Conservation (phyloP, 495 filamentous ascomycete genomes). For the Pseudotulostoma volvatum region DNA sequence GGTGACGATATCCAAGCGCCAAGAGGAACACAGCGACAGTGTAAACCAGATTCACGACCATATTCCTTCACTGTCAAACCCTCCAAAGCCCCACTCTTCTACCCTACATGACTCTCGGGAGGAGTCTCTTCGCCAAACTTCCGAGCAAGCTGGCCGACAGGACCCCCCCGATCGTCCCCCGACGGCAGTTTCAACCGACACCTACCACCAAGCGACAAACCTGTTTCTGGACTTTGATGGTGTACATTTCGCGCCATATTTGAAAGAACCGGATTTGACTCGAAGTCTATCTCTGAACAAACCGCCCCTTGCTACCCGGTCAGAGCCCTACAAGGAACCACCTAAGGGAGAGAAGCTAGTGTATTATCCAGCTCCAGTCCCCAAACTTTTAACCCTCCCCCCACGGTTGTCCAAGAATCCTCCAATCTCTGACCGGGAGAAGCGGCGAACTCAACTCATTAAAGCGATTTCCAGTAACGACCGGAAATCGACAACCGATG, state of each 20-base stretch:
- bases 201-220: constrained; percentile 46
- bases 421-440: constrained; percentile 40
- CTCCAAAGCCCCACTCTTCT: constrained; percentile 12
- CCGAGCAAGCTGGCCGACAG: neutral
- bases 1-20: constrained; percentile 33
- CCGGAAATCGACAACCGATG: constrained; percentile 7
- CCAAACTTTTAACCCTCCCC: constrained; percentile 81
- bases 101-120: constrained; percentile 10
- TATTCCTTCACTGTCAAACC: constrained; percentile 11
- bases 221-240: constrained; percentile 91
- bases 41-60: constrained; percentile 10
- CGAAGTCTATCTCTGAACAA: constrained; percentile 22
- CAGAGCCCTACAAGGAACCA: constrained; percentile 46
- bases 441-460: constrained; percentile 49
- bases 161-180: constrained; percentile 15
- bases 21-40: constrained; percentile 25
- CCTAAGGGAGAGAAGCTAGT: constrained; percentile 61
- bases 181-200: constrained; percentile 47
- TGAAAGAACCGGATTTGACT: constrained; percentile 16
- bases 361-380: constrained; percentile 89
- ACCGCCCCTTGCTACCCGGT: constrained; percentile 31
- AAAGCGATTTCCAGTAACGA: constrained; percentile 33
- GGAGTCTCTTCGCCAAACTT: constrained; percentile 10
- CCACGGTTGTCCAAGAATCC: constrained; percentile 69
- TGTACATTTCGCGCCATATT: constrained; percentile 53